A percentile compares a stretch with the other conserved stretches of the same genome.
These are phyloP conservation scores for Bjerkandera adusta DNA, from an alignment of 1,284 basidiomycete genomes.

Conservation along the genomic window DNA sequence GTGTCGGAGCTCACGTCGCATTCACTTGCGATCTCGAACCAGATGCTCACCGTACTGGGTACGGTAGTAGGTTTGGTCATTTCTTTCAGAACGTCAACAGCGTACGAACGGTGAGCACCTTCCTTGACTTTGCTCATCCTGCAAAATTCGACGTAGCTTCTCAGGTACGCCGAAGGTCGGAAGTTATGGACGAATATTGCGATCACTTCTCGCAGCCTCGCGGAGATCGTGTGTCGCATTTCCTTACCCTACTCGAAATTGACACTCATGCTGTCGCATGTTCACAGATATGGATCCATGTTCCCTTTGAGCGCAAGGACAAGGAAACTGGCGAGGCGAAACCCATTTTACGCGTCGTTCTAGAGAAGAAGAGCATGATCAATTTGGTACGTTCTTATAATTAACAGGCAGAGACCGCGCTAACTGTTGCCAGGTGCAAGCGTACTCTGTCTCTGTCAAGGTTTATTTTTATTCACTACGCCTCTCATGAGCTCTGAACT, in stretches of 20 bases:
- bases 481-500: too few relatives aligned
- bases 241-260: constrained; percentile 3
- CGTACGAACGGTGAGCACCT: constrained; percentile 41
- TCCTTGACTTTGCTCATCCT: too few relatives aligned
- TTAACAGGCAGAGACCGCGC: too few relatives aligned
- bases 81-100: constrained; percentile 43
- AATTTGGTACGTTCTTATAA: constrained; percentile 50
- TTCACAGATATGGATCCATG: constrained; percentile 21
- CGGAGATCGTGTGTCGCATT: constrained; percentile 49
- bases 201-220: constrained; percentile 51
- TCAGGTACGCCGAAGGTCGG: constrained; percentile 58
- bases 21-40: constrained; percentile 39
- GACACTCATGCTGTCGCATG: neutral
- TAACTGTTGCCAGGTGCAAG: constrained; percentile 56
- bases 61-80: constrained; percentile 37
- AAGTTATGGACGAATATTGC: constrained; percentile 61
- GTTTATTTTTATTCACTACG: too few relatives aligned
- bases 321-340: constrained; percentile 33
- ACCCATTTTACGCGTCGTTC: constrained; percentile 44
- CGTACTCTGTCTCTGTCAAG: constrained; percentile 60
- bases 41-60: constrained; percentile 39
- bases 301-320: constrained; percentile 34
- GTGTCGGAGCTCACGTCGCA: constrained; percentile 43
- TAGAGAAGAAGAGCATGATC: constrained; percentile 74
- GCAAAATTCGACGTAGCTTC: too few relatives aligned